Evolutionary conservation across 345 rosid genomes (phyloP), one percentile per base, ranked within the genome.

Genomic region (Litchi chinensis): DNA sequence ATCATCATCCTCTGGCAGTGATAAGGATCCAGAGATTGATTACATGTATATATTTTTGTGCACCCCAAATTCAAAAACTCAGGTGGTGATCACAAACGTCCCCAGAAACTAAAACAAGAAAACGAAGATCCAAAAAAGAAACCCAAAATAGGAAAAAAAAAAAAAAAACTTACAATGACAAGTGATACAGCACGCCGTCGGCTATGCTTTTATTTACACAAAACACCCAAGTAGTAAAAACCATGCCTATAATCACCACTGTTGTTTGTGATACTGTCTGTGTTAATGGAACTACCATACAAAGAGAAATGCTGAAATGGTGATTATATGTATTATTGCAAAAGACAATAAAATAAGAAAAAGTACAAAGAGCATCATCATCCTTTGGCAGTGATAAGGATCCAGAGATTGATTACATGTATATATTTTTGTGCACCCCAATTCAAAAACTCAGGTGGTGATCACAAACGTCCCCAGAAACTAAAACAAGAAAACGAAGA

Each of bases 1-100:
- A 57, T n/a, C 37, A 32, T 32, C 37, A 32, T 32, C 63, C 63
- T 57, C 63, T 5, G 63, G 63, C 63, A 6, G 21, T 8, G 10
- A 19, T 18, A 2, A 6, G 13, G 22, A 57, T 57, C 44, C 70
- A 74, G 50, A 63, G 69, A 68, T 18, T 52, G 57, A 52, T 44
- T n/a, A n/a, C n/a, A n/a, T n/a, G n/a, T 63, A 5, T 59, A 60
- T 39, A 6, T 12, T 26, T 28, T 74, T 10, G 77, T 26, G 68
- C 79, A 76, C 86, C 83, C 84, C 85, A n/a, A 44, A 28, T 74
- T 72, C 22, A 82, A 89, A 85, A 86, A 83, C 83, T 18, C 80
- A 76, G 73, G 81, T 44, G 77, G 77, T 75, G 78, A 65, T 65
- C 81, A 81, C 77, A 62, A 50, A 40, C 57, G 15, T 60, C 24